A percentile compares a stretch with the other conserved stretches of the same genome.
Evolutionary conservation across 805 yeast genomes (phyloP).

Genomic region (Yarrowia porcina): DNA sequence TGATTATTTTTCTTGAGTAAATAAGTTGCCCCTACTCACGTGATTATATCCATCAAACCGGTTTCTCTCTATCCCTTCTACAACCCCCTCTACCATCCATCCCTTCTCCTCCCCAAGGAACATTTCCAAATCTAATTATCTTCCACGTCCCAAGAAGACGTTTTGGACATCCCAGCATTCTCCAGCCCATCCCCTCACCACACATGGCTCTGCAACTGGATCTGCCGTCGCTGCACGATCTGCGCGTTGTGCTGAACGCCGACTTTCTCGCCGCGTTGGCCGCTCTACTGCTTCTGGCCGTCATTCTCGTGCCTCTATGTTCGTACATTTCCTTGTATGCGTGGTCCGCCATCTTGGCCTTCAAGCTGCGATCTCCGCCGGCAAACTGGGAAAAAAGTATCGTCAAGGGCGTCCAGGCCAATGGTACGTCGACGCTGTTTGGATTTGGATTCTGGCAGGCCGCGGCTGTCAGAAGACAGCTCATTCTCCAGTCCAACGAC

Average conservation of each 20-base stretch:
- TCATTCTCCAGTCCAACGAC: conserved; percentile 38
- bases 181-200: no score
- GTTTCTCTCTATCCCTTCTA: no score
- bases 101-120: no score
- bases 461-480: conserved; percentile 42
- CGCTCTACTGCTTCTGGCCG: conserved; percentile 20
- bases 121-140: neutral
- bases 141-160: no score
- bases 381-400: conserved; percentile 30
- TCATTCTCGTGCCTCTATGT: conserved; percentile 22
- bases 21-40: no score
- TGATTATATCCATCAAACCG: no score
- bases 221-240: conserved; percentile 4
- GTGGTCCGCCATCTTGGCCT: conserved; percentile 25
- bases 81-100: no score
- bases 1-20: no score
- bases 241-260: conserved; percentile 1
- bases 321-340: conserved; percentile 25
- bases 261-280: conserved; percentile 22
- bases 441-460: conserved; percentile 30
- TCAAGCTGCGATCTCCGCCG: conserved; percentile 32
- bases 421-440: conserved; percentile 25
- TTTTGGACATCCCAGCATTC: no score
- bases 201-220: neutral
- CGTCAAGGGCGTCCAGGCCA: conserved; percentile 30